phyloP scores from a whole-genome alignment of 768 basidiomycete species.

The Calocybe cyanea region DNA sequence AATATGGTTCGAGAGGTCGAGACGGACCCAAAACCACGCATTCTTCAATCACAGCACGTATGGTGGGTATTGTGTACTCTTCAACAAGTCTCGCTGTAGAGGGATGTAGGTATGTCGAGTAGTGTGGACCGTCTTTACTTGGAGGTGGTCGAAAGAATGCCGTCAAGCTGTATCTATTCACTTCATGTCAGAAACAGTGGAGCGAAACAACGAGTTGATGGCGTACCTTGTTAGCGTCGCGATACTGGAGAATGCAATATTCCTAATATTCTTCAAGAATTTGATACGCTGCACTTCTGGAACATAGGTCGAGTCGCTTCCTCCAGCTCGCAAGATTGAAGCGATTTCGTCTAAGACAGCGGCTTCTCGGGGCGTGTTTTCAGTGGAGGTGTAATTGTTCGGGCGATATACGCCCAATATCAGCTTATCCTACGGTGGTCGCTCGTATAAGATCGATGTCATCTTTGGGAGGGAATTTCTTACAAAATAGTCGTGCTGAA shows the following conservation, averaged over 20 bases:
- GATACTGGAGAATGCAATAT: conserved; percentile 50
- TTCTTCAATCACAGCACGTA: conserved; percentile 45
- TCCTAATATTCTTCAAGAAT: conserved; percentile 65
- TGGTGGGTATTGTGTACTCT: conserved; percentile 40
- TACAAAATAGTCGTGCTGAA: conserved; percentile 52
- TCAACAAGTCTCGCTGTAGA: conserved; percentile 38
- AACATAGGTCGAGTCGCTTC: conserved; percentile 41
- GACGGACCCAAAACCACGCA: conserved; percentile 35
- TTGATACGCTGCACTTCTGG: conserved; percentile 62
- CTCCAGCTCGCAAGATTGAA: conserved; percentile 41
- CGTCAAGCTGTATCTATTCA: conserved; percentile 37
- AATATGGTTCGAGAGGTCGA: neutral
- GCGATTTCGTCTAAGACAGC: conserved; percentile 42
- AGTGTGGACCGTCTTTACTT: conserved; percentile 21
- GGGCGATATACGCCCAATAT: conserved; percentile 54
- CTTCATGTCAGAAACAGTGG: neutral
- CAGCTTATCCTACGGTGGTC: conserved; percentile 41
- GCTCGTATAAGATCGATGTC: neutral
- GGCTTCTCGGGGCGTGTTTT: conserved; percentile 40
- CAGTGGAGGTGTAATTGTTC: conserved; percentile 32
- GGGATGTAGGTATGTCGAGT: conserved; percentile 36
- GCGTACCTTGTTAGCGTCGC: conserved; percentile 48
- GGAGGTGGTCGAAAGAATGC: conserved; percentile 50
- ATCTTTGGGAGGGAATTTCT: conserved; percentile 17
- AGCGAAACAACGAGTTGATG: no score